phyloP scores from a whole-genome alignment of 305 asterid genomes.

The Fraxinus velutina region DNA sequence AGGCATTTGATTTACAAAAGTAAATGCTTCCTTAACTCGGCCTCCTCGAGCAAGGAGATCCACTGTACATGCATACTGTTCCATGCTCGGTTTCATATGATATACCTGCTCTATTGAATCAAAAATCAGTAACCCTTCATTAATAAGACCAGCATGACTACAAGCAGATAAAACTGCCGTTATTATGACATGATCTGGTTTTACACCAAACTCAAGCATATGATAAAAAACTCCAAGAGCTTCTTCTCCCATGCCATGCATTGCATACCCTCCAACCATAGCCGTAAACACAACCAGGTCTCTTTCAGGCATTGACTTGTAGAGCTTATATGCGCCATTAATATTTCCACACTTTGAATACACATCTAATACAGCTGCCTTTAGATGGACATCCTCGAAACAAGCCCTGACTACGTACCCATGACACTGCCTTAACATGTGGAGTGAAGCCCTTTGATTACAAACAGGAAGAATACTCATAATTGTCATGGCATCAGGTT shows the following conservation, averaged over 20 bases:
- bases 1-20: slow-evolving; percentile 58
- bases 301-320: slow-evolving; percentile 47
- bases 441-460: slow-evolving; percentile 62
- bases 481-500: slow-evolving; percentile 65
- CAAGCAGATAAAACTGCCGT: slow-evolving; percentile 84
- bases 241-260: slow-evolving; percentile 78
- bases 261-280: slow-evolving; percentile 85
- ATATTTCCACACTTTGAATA: slow-evolving; percentile 82
- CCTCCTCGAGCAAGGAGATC: slow-evolving; percentile 88
- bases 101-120: slow-evolving; percentile 45
- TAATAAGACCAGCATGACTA: slow-evolving; percentile 74
- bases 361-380: slow-evolving; percentile 62
- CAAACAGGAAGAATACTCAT: slow-evolving; percentile 73
- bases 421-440: slow-evolving; percentile 74
- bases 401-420: slow-evolving; percentile 53
- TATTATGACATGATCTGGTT: slow-evolving; percentile 68
- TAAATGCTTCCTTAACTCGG: slow-evolving; percentile 57
- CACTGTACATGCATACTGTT: slow-evolving; percentile 78
- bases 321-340: slow-evolving; percentile 54
- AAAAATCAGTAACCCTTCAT: slow-evolving; percentile 62
- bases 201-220: slow-evolving; percentile 59
- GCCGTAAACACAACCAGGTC: slow-evolving; percentile 78
- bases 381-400: slow-evolving; percentile 53
- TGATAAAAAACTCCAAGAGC: slow-evolving; percentile 48
- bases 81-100: slow-evolving; percentile 63